Base-by-base conservation (phyloP, 805 yeast species). In the Candida stauntonica region DNA sequence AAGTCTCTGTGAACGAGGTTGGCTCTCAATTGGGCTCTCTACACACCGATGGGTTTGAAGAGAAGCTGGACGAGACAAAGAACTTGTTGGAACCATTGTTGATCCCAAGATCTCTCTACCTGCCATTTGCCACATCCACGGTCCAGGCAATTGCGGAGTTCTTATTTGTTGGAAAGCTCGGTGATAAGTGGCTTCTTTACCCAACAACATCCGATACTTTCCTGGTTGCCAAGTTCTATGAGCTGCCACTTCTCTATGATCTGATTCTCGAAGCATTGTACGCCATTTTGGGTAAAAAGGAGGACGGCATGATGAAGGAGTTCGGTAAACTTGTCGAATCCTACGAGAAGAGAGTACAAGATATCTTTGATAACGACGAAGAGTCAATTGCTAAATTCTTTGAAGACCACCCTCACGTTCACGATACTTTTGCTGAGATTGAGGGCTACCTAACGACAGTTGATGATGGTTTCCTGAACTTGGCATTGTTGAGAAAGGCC, bases 81-180 rank as follows among this genome's bases (percentile, higher is more conserved):
- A 35, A 37, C 19, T 56, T 64, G 14, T 46, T 81, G 60, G 87
- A 81, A 48, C 79, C 86, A 5, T 58, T 81, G 26, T 64, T 76
- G 39, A 68, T 81, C 26, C 93, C 94, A 13, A 67, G 94, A 44
- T 69, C 77, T 14, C 55, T 85, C 19, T 83, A 79, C 47, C 56
- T 85, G 46, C 93, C 94, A 4, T 81, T 79, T 61, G 57, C 78
- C 3, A 76, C 81, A 1, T 55, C 63, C 1, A 73, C 86, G 0
- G 75, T 82, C 13, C 69, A 69, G 39, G 87, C 87, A 3, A 73
- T 83, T 46, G 66, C 80, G 19, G 93, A 84, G 53, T 85, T 77
- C 55, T 65, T 85, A 39, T 82, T 80, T 51, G 84, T 89, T 5
- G 94, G 93, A 1, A 88, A 83, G 57, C 75, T 85, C 17, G 86